These are phyloP conservation scores for Lepidopterella palustris DNA, from an alignment of 495 filamentous ascomycete species.

Conservation along the genomic window DNA sequence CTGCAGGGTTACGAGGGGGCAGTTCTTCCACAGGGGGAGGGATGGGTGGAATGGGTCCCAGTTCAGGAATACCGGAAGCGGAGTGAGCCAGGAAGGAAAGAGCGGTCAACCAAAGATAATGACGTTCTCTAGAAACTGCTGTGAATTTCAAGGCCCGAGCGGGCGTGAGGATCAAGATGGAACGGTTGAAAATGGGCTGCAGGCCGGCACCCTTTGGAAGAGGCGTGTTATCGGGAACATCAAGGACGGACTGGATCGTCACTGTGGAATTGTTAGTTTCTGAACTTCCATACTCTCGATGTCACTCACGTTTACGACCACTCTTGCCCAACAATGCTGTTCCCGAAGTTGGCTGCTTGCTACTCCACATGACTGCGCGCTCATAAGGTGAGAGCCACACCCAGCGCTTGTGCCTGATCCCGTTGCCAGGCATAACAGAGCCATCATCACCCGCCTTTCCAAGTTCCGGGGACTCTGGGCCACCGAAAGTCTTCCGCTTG, in stretches of 20 bases:
- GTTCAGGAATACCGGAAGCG: constrained; percentile 42
- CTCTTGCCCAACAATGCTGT: constrained; percentile 88
- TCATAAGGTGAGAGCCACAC: constrained; percentile 98
- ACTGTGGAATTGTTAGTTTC: constrained; percentile 49
- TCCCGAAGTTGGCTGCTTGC: constrained; percentile 86
- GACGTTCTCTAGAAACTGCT: constrained; percentile 69
- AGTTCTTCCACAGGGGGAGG: constrained; percentile 19
- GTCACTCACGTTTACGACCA: constrained; percentile 82
- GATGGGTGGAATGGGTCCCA: constrained; percentile 22
- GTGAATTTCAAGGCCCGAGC: constrained; percentile 95
- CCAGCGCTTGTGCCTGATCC: constrained; percentile 87
- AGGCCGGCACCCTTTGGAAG: constrained; percentile 60
- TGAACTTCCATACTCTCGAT: neutral
- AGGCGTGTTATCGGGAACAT: constrained; percentile 92
- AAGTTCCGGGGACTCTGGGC: constrained; percentile 60
- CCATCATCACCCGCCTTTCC: constrained; percentile 43
- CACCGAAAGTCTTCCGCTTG: constrained; percentile 84
- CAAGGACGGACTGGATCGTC: constrained; percentile 88
- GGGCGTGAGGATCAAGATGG: constrained; percentile 90
- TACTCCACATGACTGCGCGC: constrained; percentile 94
- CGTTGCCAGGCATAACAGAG: constrained; percentile 49
- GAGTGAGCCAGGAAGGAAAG: constrained; percentile 91
- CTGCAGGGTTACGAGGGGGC: constrained; percentile 1
- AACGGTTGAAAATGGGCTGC: constrained; percentile 71
- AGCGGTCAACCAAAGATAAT: constrained; percentile 92